These are phyloP conservation scores for Cercospora nicotianae DNA, from an alignment of 2,329 filamentous ascomycete genomes.

Conservation along the genomic window DNA sequence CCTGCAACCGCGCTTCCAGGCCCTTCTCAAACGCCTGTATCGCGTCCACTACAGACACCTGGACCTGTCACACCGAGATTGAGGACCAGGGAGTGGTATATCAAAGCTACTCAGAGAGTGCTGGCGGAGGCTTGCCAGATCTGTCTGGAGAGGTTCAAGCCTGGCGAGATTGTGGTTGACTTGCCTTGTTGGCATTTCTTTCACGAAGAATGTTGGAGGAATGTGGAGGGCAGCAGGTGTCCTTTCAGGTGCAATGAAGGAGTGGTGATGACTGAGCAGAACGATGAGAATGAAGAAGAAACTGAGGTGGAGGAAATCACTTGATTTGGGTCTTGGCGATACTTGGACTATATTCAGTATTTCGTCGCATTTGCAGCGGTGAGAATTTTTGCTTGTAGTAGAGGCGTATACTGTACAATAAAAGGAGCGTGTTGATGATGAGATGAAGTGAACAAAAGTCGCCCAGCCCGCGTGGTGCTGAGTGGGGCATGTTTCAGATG, in stretches of 20 bases:
- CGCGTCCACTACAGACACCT: background rate
- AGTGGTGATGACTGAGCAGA: background rate
- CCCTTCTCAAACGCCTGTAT: background rate
- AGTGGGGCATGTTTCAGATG: conserved; percentile 3
- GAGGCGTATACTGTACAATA: background rate
- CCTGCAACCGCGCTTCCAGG: background rate
- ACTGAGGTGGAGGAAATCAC: background rate
- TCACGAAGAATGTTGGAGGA: conserved; percentile 1
- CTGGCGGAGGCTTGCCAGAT: background rate
- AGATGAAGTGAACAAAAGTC: background rate
- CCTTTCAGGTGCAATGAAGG: conserved; percentile 4
- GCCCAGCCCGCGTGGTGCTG: background rate
- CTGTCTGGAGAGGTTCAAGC: conserved; percentile 11
- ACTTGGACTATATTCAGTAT: background rate
- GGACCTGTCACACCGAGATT: background rate
- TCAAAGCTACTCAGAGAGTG: background rate
- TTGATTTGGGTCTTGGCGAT: background rate
- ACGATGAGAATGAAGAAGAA: background rate
- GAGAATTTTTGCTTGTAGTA: background rate
- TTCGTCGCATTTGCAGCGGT: background rate
- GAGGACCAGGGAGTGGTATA: conserved; percentile 3
- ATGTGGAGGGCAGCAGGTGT: background rate
- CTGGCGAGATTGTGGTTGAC: conserved; percentile 15
- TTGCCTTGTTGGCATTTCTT: conserved; percentile 18
- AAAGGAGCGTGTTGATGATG: background rate